phyloP scores from a whole-genome alignment of 2,329 filamentous ascomycete genomes.

The Cercospora citrullina region DNA sequence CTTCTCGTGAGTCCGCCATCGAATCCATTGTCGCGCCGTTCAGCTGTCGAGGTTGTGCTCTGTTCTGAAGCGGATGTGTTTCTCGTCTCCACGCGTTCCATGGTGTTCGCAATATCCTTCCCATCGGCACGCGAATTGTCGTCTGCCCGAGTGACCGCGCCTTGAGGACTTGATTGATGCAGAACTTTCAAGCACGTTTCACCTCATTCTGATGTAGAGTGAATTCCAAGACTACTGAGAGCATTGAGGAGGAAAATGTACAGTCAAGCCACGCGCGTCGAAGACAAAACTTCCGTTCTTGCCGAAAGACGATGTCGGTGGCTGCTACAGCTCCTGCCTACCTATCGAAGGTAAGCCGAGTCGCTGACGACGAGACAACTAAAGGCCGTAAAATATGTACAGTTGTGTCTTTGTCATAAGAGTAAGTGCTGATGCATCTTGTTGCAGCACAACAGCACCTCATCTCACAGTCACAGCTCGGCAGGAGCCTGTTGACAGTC shows the following conservation, averaged over 20 bases:
- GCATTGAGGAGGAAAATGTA: not conserved
- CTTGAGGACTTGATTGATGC: not conserved
- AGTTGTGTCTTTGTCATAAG: not conserved
- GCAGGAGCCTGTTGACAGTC: not conserved
- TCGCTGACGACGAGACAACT: not conserved
- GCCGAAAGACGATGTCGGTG: not conserved
- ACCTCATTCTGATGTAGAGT: not conserved
- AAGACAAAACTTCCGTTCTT: not conserved
- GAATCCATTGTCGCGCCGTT: not conserved
- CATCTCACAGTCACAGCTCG: not conserved
- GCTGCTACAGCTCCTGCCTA: not conserved
- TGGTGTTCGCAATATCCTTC: not conserved
- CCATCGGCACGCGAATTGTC: not conserved
- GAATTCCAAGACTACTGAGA: not conserved
- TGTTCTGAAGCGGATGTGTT: not conserved
- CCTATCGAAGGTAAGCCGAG: not conserved
- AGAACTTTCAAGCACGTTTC: not conserved
- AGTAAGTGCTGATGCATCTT: not conserved
- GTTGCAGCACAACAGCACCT: not conserved
- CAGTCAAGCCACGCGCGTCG: not conserved
- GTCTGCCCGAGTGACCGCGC: not conserved
- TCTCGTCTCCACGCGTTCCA: constrained; percentile 5
- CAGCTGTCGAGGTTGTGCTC: constrained; percentile 7
- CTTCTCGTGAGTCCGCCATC: not conserved
- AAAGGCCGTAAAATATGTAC: not conserved